Percentiles rank a stretch among this genome's conserved stretches.
Conservation (phyloP, 2,329 filamentous ascomycete species). For the Alternaria conjuncta region DNA sequence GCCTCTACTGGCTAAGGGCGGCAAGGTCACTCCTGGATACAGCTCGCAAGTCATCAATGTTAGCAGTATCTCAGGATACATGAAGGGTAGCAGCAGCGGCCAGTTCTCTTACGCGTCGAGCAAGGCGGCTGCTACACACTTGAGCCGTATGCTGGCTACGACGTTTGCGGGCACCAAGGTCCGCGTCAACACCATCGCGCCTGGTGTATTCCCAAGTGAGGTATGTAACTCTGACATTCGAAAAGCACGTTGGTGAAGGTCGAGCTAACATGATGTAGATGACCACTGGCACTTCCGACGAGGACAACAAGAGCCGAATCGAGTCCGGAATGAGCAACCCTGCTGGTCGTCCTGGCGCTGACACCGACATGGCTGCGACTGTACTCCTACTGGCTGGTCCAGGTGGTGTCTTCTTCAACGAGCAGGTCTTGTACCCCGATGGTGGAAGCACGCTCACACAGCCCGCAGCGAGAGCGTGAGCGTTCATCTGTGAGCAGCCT, state of each 20-base stretch:
- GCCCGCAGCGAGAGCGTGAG: conserved; percentile 37
- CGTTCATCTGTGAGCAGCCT: conserved; percentile 56
- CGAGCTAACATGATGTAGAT: conserved; percentile 45
- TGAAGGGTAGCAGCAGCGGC: conserved; percentile 57
- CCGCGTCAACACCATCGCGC: conserved; percentile 47
- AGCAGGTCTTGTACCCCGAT: conserved; percentile 61
- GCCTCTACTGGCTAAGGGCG: conserved; percentile 59
- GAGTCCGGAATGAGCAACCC: conserved; percentile 53
- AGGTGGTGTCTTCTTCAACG: conserved; percentile 60
- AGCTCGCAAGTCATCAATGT: conserved; percentile 62
- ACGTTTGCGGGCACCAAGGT: conserved; percentile 53
- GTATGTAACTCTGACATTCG: conserved; percentile 11
- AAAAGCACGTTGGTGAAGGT: not conserved
- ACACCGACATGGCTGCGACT: conserved; percentile 51
- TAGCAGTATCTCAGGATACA: conserved; percentile 57
- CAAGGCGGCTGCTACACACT: conserved; percentile 58
- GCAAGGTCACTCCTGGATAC: conserved; percentile 55
- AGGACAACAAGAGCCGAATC: conserved; percentile 57
- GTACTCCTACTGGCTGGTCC: conserved; percentile 59
- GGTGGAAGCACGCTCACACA: conserved; percentile 41
- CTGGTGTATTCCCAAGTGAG: conserved; percentile 52
- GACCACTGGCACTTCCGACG: conserved; percentile 55
- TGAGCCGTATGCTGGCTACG: conserved; percentile 55
- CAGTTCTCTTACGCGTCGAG: conserved; percentile 59
- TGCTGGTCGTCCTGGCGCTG: conserved; percentile 43